Base-by-base conservation (phyloP, 768 basidiomycete species). In the Wakefieldia striispora region DNA sequence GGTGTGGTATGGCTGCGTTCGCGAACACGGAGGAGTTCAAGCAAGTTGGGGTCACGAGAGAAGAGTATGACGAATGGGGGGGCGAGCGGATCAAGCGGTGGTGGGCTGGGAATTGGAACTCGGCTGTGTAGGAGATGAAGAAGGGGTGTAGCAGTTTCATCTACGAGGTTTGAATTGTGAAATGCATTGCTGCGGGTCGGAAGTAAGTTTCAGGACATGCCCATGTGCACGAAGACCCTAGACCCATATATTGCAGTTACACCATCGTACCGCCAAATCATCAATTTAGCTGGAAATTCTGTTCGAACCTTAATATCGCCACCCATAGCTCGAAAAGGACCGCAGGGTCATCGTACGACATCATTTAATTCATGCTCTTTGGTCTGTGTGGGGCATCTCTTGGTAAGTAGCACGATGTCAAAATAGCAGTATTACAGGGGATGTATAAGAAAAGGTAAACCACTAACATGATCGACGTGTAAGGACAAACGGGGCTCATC, bases 41-140 rank as follows among this genome's bases (percentile, higher is more conserved):
- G 39, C 65, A 63, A 27, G 78, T 82, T 1, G 76, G 80, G 3
- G 79, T 95, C 34, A 90, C 86, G 14, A 77, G 74, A 58, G 82
- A 78, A 5, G 91, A 97, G 64, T 99, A 97, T 57, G 83, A 91
- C 8, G 97, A 99, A 66, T 80, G 83, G 70, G 95, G 97, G 0
- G 83, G 82, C 2, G 94, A 97, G 67, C 78, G 91, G 52, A 75
- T 95, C 51, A 90, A 86, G 67, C 78, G 78, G 63, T 97, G 97
- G 88, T 91, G 87, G 81, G 92, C 92, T 64, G 86, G 94, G 7
- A 97, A 98, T 64, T 90, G 86, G 85, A 89, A 90, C 61, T 57
- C 45, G 0, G 20, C 53, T 1, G 43, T 51, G 44, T 67, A 53
- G 40, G 33, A 13, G 13, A 6, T 3, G 31, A 33, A 4, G 6